Base-by-base conservation (phyloP, 75 land plant genomes). In the Pinus tabuliformis region DNA sequence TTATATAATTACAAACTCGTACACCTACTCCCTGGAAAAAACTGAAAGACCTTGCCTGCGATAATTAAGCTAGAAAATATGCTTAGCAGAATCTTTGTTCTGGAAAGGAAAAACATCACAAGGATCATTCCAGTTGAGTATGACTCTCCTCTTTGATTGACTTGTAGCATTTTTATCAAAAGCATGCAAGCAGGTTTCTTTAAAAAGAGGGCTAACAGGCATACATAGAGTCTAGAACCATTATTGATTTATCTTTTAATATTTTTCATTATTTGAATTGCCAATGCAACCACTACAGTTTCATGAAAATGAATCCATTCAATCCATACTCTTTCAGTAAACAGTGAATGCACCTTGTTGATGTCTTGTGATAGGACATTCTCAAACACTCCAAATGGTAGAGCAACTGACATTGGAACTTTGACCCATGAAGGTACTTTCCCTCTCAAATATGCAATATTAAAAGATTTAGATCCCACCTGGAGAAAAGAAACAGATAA, bases 331-430 rank as follows among this genome's bases (percentile, higher is more conserved):
- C 2, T 49, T 71, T 4, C 49, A 39, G 20, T 71, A 21, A 71
- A 42, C 73, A 42, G n/a, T 22, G 15, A 58, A 17, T 17, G 4
- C 62, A 87, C 89, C 89, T 84, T 80, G 64, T 86, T 86, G 39
- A 81, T 63, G 20, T 72, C 49, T 45, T 81, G 78, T 75, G 77
- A 57, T 9, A 86, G 83, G n/a, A 86, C 83, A 56, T 81, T 74
- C 78, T 86, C 89, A 58, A 86, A 86, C 60, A 81, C 83, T 56
- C 89, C 89, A 86, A 86, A 86, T 57, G 89, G 89, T 58, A 86
- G 26, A 59, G 89, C 89, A 36, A 85, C 87, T 58, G 87, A 86
- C 33, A 87, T 78, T 42, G 89, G 89, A 24, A 86, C 73, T 39
- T 76, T 78, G 56, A 84, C 78, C 89, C 87, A 86, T 22, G 77